These are phyloP conservation scores for Pichia sp. DNA, from an alignment of 1,139 yeast species.

Conservation along the genomic window DNA sequence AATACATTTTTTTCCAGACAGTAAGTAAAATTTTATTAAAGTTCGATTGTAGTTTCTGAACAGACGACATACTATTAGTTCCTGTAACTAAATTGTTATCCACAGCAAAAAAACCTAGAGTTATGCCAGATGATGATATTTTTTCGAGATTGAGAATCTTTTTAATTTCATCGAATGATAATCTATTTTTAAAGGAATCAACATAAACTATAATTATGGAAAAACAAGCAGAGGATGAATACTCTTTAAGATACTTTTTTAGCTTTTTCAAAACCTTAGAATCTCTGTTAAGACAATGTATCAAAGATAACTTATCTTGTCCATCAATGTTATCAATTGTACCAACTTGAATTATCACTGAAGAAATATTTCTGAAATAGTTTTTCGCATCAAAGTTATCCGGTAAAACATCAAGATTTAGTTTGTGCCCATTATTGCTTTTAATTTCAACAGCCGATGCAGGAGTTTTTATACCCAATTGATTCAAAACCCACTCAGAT, in stretches of 20 bases:
- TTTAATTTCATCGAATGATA: constrained; percentile 6
- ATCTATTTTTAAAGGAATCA: constrained; percentile 7
- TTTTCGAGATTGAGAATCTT: constrained; percentile 4
- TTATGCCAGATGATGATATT: neutral
- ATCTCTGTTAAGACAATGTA: constrained; percentile 31
- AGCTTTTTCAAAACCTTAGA: constrained; percentile 36
- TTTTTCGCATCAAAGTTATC: constrained; percentile 33
- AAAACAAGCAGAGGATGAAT: constrained; percentile 29
- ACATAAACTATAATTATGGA: constrained; percentile 18
- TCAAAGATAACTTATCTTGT: constrained; percentile 24
- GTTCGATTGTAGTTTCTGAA: constrained; percentile 3
- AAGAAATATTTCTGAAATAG: constrained; percentile 36
- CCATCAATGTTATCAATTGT: constrained; percentile 25
- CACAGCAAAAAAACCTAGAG: constrained; percentile 13
- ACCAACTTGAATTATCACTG: constrained; percentile 45
- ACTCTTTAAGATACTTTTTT: constrained; percentile 34
- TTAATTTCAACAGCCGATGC: neutral
- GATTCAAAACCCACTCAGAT: constrained; percentile 12
- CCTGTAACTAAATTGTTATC: neutral
- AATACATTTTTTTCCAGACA: constrained; percentile 6
- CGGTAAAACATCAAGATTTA: constrained; percentile 37
- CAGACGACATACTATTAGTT: neutral
- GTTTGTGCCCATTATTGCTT: neutral
- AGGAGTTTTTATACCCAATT: constrained; percentile 1
- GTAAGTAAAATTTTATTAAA: constrained; percentile 6